A percentile compares a stretch with the other conserved stretches of the same genome.
Evolutionary conservation across 78 protist species (phyloP).

Genomic region (Dictyostelium brefeldianum): DNA sequence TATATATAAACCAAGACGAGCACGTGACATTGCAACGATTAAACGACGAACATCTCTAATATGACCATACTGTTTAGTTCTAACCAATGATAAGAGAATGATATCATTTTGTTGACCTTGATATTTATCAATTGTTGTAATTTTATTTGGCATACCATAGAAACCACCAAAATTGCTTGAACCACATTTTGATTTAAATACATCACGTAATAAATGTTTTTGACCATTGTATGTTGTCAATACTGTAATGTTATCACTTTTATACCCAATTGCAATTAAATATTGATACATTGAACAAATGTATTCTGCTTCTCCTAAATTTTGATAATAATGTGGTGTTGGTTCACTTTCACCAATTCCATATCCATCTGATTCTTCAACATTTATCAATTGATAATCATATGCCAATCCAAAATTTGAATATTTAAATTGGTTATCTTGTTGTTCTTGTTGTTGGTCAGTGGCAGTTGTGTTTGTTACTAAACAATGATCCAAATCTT

Average conservation of each 20-base stretch:
- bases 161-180: slow-evolving; percentile 3
- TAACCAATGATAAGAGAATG: slow-evolving; percentile 95
- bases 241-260: slow-evolving; percentile 88
- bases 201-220: slow-evolving; percentile 81
- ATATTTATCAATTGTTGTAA: slow-evolving; percentile 95
- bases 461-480: no score
- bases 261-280: slow-evolving; percentile 96
- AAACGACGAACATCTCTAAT: slow-evolving; percentile 92
- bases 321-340: slow-evolving; percentile 91
- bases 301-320: slow-evolving; percentile 97
- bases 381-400: slow-evolving; percentile 94
- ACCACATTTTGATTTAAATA: slow-evolving; percentile 48
- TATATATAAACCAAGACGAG: slow-evolving; percentile 96
- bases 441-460: slow-evolving; percentile 39
- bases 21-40: slow-evolving; percentile 97
- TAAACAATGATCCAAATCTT: slow-evolving; percentile 70
- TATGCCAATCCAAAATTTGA: slow-evolving; percentile 91
- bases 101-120: slow-evolving; percentile 98
- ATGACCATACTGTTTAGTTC: slow-evolving; percentile 94
- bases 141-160: slow-evolving; percentile 87
- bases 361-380: slow-evolving; percentile 86
- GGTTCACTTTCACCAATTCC: slow-evolving; percentile 91
- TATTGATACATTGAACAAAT: slow-evolving; percentile 93
- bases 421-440: slow-evolving; percentile 6
- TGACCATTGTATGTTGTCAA: slow-evolving; percentile 98